Evolutionary conservation across 768 basidiomycete species (phyloP).

Genomic region (Lactarius hatsudake): DNA sequence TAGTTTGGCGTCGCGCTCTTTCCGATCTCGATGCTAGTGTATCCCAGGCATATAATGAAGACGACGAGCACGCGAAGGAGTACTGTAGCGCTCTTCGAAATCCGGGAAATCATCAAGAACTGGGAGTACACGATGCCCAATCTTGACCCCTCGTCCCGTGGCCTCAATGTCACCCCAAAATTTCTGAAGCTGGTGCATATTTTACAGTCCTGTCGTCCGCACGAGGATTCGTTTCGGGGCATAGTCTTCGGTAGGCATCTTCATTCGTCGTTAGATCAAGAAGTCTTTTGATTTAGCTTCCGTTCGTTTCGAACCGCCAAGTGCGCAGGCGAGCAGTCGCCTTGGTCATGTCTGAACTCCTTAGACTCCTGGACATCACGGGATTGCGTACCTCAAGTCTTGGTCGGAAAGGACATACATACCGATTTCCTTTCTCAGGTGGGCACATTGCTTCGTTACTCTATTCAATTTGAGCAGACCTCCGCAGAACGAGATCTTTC

Average conservation of each 20-base stretch:
- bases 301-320: constrained; percentile 32
- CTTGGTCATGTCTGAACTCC: constrained; percentile 53
- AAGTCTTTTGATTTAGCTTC: neutral
- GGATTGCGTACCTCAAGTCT: constrained; percentile 55
- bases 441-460: constrained; percentile 12
- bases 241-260: constrained; percentile 54
- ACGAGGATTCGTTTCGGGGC: constrained; percentile 60
- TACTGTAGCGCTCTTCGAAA: constrained; percentile 27
- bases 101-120: constrained; percentile 48
- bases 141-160: constrained; percentile 49
- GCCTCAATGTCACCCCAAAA: constrained; percentile 70
- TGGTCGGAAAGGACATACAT: constrained; percentile 41
- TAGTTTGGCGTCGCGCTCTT: constrained; percentile 61
- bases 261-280: constrained; percentile 2
- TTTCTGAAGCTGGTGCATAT: constrained; percentile 58
- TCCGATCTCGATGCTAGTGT: constrained; percentile 38
- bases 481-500: constrained; percentile 46
- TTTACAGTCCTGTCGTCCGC: constrained; percentile 51
- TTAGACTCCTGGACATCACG: constrained; percentile 51
- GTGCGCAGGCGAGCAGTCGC: constrained; percentile 56
- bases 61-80: constrained; percentile 39
- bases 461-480: neutral
- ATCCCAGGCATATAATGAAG: constrained; percentile 29
- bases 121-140: constrained; percentile 68
- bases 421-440: constrained; percentile 38